Evolutionary conservation across 208 protist species (phyloP).

Genomic region (Trypanosomatidae sp.): DNA sequence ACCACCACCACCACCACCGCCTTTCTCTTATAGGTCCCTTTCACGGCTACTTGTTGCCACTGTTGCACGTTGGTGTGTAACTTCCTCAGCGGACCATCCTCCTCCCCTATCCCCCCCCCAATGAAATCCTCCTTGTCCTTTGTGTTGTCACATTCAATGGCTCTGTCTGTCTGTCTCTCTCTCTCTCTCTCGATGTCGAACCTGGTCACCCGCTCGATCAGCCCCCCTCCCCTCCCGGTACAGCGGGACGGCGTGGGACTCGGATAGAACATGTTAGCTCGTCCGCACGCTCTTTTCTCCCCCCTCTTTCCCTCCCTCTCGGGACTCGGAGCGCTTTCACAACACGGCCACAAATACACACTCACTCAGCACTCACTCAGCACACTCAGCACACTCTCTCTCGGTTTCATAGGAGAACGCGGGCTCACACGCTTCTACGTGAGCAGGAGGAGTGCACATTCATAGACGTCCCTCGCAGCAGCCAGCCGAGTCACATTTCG

Average conservation of each 20-base stretch:
- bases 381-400: too few species aligned
- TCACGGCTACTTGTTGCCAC: neutral
- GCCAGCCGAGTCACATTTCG: neutral
- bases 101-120: too few species aligned
- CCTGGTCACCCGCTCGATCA: neutral
- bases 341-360: neutral
- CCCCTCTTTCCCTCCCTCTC: neutral
- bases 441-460: too few species aligned
- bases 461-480: neutral
- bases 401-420: too few species aligned
- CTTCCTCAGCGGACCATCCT: neutral
- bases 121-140: neutral
- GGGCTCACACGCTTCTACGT: too few species aligned
- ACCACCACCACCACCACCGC: neutral
- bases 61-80: neutral
- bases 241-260: too few species aligned
- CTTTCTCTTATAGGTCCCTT: neutral
- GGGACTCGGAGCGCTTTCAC: neutral
- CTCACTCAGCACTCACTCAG: neutral
- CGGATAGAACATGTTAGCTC: neutral
- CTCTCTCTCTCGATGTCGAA: too few species aligned
- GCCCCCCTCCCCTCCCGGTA: neutral
- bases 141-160: neutral
- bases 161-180: too few species aligned
- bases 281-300: neutral